Base-by-base conservation (phyloP, 257 asterid genomes). In the Nicotiana noctiflora region DNA sequence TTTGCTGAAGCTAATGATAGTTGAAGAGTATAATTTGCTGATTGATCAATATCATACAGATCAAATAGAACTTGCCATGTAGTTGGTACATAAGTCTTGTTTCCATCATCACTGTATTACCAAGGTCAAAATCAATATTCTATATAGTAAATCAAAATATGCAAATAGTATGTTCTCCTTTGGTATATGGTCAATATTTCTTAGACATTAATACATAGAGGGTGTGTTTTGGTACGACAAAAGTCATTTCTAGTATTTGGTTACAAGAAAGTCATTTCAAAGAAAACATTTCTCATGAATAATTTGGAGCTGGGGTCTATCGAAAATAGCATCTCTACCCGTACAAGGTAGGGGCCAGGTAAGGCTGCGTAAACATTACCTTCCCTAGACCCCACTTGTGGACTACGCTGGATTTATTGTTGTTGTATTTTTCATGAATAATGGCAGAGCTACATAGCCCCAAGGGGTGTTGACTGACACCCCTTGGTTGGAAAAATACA, bases 21-120 rank as follows among this genome's bases (percentile, higher is more conserved):
- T 51, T 84, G 90, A 25, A 93, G 92, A 0, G 93, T 90, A 87
- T 92, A 95, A 57, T 85, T 86, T 65, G 84, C 83, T 3, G 84
- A 53, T 18, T 57, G 18, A 29, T 87, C 84, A n/a, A 86, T 81
- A 5, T 84, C 66, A 3, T 82, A 70, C 52, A 90, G 88, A 75
- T 88, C 85, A 84, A 95, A 95, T 76, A 84, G 6, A 75, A 95
- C 86, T 80, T 76, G 83, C 98, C 98, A 95, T n/a, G 97, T 93
- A 9, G 97, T 92, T 9, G 97, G 95, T 15, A 84, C 81, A 66
- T 89, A 90, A 0, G 86, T 86, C 82, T 86, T 86, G 81, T 91
- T 87, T n/a, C 91, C 97, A 17, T 83, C 21, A 21, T 89, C 87
- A 85, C 98, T 94, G 83, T 14, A 75, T 12, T 34, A 59, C 0